A percentile compares a stretch with the other conserved stretches of the same genome.
These are phyloP conservation scores for Aspergillus conjunctus DNA, from an alignment of 495 filamentous ascomycete species.

Conservation along the genomic window DNA sequence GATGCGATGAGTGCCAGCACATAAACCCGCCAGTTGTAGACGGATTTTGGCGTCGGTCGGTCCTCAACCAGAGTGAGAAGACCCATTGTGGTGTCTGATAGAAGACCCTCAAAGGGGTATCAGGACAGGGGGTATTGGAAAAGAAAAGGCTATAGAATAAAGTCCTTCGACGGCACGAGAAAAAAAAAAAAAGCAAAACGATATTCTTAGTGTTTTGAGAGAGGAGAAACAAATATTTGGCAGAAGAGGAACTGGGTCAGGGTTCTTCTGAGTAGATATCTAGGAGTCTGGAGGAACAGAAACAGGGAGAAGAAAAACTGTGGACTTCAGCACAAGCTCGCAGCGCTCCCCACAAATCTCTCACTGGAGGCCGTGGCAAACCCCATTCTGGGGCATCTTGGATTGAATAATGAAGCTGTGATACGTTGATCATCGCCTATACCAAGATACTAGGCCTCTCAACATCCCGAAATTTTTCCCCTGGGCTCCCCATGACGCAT, in stretches of 20 bases:
- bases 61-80: conserved; percentile 64
- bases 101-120: neutral
- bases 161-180: neutral
- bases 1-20: conserved; percentile 61
- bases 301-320: conserved; percentile 6
- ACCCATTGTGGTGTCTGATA: conserved; percentile 47
- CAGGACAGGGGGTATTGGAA: neutral
- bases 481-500: conserved; percentile 28
- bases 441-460: neutral
- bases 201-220: neutral
- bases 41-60: conserved; percentile 61
- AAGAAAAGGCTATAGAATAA: neutral
- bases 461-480: conserved; percentile 19
- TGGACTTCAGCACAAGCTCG: conserved; percentile 29
- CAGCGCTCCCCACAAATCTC: conserved; percentile 36
- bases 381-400: conserved; percentile 39
- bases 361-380: conserved; percentile 25
- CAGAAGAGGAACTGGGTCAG: neutral
- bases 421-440: conserved; percentile 15
- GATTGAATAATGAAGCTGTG: conserved; percentile 28
- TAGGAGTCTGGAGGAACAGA: conserved; percentile 8
- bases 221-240: neutral
- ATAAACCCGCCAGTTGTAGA: conserved; percentile 80
- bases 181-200: too few relatives aligned
- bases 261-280: conserved; percentile 1